A percentile compares a stretch with the other conserved stretches of the same genome.
Evolutionary conservation across 1,284 basidiomycete genomes (phyloP).

Genomic region (Porogramme epimiltina): DNA sequence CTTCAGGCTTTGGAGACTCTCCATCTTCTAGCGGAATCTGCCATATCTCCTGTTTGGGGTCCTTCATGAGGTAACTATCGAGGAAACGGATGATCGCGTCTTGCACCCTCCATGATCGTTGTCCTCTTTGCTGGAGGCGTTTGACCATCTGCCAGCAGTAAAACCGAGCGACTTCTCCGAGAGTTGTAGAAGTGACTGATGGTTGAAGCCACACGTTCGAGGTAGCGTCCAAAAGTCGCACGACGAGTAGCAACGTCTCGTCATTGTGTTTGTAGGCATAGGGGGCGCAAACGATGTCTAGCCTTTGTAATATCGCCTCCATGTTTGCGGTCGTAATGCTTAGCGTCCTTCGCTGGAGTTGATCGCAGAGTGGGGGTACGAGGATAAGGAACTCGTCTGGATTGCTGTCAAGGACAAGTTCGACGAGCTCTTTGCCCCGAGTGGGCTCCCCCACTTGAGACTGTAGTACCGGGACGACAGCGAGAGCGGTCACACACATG

Average conservation of each 20-base stretch:
- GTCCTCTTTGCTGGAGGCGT: conserved; percentile 43
- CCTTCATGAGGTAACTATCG: conserved; percentile 61
- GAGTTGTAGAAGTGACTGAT: conserved; percentile 36
- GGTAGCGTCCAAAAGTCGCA: conserved; percentile 71
- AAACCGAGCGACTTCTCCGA: conserved; percentile 43
- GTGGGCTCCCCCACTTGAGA: conserved; percentile 56
- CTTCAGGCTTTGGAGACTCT: conserved; percentile 31
- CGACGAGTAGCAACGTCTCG: conserved; percentile 52
- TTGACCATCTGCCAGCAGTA: conserved; percentile 57
- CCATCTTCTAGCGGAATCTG: conserved; percentile 26
- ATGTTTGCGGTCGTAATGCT: conserved; percentile 54
- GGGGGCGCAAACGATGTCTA: conserved; percentile 53
- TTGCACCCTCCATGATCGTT: conserved; percentile 70
- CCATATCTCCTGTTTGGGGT: conserved; percentile 62
- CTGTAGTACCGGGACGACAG: conserved; percentile 60
- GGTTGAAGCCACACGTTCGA: conserved; percentile 63
- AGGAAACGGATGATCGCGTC: conserved; percentile 69
- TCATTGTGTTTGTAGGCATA: conserved; percentile 66
- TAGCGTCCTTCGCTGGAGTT: conserved; percentile 56
- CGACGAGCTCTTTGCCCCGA: conserved; percentile 64
- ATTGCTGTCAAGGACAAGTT: conserved; percentile 56
- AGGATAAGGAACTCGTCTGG: conserved; percentile 58
- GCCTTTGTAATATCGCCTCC: conserved; percentile 52
- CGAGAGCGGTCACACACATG: conserved; percentile 56
- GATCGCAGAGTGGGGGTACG: conserved; percentile 56